These are phyloP conservation scores for Chrysoporthe austroafricana DNA, from an alignment of 2,329 filamentous ascomycete genomes.

Conservation along the genomic window DNA sequence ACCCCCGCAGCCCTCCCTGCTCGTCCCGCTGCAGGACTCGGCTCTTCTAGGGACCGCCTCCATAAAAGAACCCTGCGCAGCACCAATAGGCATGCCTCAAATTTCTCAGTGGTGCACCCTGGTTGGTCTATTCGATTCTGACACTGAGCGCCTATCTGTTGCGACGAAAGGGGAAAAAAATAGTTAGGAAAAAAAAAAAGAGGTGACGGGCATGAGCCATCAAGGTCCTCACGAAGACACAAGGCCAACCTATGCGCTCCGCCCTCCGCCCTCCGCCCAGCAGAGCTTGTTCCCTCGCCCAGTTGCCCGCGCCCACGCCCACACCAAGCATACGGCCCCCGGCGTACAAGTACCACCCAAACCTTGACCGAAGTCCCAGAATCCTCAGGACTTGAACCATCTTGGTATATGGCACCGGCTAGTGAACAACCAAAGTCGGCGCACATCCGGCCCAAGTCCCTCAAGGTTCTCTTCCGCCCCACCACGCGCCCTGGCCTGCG, in stretches of 20 bases:
- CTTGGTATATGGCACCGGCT: background rate
- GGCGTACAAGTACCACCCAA: background rate
- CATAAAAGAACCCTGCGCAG: background rate
- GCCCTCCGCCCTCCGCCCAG: background rate
- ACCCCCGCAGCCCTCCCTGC: background rate
- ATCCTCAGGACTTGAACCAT: background rate
- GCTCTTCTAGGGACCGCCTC: background rate
- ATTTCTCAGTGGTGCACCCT: background rate
- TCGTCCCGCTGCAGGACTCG: background rate
- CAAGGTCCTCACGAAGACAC: constrained; percentile 14
- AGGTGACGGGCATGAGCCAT: background rate
- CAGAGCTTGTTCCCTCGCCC: background rate
- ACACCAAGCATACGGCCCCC: background rate
- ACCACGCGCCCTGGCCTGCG: background rate
- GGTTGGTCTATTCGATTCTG: background rate
- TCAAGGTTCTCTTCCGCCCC: constrained; percentile 10
- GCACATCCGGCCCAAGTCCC: background rate
- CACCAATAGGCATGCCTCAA: background rate
- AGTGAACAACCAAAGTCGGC: background rate
- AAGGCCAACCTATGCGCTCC: background rate
- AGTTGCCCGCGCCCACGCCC: background rate
- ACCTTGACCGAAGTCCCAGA: background rate
- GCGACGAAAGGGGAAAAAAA: background rate
- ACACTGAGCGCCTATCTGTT: background rate
- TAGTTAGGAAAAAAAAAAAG: background rate